These are phyloP conservation scores for Phoma herbarum DNA, from an alignment of 2,329 filamentous ascomycete genomes.

Conservation along the genomic window DNA sequence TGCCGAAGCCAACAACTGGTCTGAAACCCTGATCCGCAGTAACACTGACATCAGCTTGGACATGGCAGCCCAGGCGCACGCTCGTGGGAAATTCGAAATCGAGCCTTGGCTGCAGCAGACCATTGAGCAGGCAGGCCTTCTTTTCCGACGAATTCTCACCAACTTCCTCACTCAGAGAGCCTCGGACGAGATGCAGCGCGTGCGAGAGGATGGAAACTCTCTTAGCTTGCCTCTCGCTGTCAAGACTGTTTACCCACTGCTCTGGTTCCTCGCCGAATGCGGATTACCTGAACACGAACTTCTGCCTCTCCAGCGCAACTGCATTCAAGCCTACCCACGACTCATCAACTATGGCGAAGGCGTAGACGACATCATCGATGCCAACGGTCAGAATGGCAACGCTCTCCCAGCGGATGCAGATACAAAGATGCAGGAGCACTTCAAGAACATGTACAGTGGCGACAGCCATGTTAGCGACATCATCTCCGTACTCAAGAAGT, in stretches of 20 bases:
- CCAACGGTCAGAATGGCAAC: constrained; percentile 83
- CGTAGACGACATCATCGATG: constrained; percentile 89
- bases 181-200: constrained; percentile 77
- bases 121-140: constrained; percentile 67
- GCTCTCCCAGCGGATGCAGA: constrained; percentile 80
- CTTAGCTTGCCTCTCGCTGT: constrained; percentile 80
- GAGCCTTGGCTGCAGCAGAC: constrained; percentile 81
- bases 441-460: constrained; percentile 96
- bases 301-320: constrained; percentile 82
- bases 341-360: constrained; percentile 97
- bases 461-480: constrained; percentile 87
- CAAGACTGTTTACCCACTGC: constrained; percentile 81
- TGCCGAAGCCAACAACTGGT: constrained; percentile 82
- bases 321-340: constrained; percentile 90
- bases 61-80: constrained; percentile 84
- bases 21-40: constrained; percentile 79
- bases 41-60: constrained; percentile 88
- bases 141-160: constrained; percentile 75
- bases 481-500: constrained; percentile 81
- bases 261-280: constrained; percentile 74
- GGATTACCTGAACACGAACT: constrained; percentile 71
- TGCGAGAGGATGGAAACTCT: constrained; percentile 72
- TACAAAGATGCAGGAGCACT: constrained; percentile 94
- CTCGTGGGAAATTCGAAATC: constrained; percentile 80
- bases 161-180: constrained; percentile 88